phyloP scores from a whole-genome alignment of 176 grass and related monocot species.

The Ananas comosus region DNA sequence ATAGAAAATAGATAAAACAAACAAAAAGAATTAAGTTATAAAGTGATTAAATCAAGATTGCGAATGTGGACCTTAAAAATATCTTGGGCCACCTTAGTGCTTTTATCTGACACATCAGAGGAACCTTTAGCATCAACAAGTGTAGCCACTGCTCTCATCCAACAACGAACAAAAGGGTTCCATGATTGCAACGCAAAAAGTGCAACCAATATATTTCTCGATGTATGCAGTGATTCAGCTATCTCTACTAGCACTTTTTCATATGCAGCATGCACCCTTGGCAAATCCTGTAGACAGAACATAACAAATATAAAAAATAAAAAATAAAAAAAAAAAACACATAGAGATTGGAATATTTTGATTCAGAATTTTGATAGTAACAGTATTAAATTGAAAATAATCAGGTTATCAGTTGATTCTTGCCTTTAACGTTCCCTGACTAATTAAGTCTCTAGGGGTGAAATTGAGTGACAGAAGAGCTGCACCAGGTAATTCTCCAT shows the following conservation, averaged over 20 bases:
- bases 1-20: slow-evolving; percentile 1
- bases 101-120: slow-evolving; percentile 41
- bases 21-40: slow-evolving; percentile 14
- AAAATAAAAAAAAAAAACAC: slow-evolving; percentile 19
- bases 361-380: neutral
- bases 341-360: slow-evolving; percentile 8
- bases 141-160: slow-evolving; percentile 49
- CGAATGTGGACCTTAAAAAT: slow-evolving; percentile 64
- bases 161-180: slow-evolving; percentile 76
- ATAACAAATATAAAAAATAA: slow-evolving; percentile 15
- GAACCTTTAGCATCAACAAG: slow-evolving; percentile 52
- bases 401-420: neutral
- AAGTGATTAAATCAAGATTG: slow-evolving; percentile 1
- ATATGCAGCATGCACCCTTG: slow-evolving; percentile 62
- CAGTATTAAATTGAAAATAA: neutral
- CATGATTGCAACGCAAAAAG: slow-evolving; percentile 84
- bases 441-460: slow-evolving; percentile 47
- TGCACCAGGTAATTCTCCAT: slow-evolving; percentile 61
- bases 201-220: slow-evolving; percentile 75
- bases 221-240: slow-evolving; percentile 66
- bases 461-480: slow-evolving; percentile 58
- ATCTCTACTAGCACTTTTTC: slow-evolving; percentile 70
- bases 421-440: slow-evolving; percentile 50
- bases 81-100: slow-evolving; percentile 49
- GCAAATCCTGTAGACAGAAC: slow-evolving; percentile 46